These are phyloP conservation scores for Metschnikowia hibisci DNA, from an alignment of 805 yeast species.

Conservation along the genomic window DNA sequence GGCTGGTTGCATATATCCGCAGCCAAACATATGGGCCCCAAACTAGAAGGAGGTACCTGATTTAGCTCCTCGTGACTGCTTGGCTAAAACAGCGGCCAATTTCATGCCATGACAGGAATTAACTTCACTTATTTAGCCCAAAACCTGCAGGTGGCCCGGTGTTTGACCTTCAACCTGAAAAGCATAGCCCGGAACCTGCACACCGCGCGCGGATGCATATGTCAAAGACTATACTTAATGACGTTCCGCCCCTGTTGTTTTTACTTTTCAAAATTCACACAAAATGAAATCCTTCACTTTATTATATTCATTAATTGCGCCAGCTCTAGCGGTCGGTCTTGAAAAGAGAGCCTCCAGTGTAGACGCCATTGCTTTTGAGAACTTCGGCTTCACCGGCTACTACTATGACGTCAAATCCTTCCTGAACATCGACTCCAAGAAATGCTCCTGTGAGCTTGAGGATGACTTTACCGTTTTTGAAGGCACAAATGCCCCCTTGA, in stretches of 20 bases:
- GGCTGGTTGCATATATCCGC: too few relatives aligned
- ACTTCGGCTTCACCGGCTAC: conserved; percentile 54
- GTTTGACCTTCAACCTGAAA: neutral
- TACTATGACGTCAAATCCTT: conserved; percentile 46
- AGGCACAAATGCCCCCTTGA: conserved; percentile 63
- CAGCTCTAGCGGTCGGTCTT: conserved; percentile 5
- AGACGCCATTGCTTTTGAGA: conserved; percentile 45
- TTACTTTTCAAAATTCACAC: neutral
- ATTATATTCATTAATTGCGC: conserved; percentile 4
- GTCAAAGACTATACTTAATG: neutral
- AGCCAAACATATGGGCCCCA: too few relatives aligned
- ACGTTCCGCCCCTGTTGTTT: neutral
- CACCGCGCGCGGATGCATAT: neutral
- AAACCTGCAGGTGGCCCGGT: neutral
- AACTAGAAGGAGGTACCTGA: too few relatives aligned
- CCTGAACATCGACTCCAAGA: conserved; percentile 37
- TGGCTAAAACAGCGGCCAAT: too few relatives aligned
- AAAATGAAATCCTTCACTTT: conserved; percentile 1
- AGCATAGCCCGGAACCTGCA: conserved; percentile 4
- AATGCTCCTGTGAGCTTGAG: conserved; percentile 46
- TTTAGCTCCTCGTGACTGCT: too few relatives aligned
- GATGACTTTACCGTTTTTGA: conserved; percentile 38
- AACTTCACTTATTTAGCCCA: neutral
- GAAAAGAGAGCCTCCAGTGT: conserved; percentile 8
- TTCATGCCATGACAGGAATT: neutral